Evolutionary conservation across 2,329 filamentous ascomycete species (phyloP).

Genomic region (Onygenales sp.): DNA sequence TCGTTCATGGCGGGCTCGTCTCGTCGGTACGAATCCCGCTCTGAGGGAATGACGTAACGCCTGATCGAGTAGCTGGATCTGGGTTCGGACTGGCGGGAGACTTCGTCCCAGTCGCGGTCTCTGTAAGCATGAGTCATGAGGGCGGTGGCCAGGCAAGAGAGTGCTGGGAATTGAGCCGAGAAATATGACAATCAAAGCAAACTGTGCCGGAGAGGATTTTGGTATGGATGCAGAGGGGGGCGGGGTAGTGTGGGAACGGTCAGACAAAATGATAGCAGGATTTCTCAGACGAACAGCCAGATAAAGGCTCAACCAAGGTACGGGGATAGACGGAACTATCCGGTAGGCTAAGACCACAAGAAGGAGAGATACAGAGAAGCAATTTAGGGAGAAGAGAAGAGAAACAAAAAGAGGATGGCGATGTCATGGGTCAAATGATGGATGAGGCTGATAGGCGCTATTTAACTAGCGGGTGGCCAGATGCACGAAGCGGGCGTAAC

Average conservation of each 20-base stretch:
- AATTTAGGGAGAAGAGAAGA: background rate
- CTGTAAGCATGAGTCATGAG: slow-evolving; percentile 29
- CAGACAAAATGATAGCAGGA: background rate
- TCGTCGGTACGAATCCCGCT: slow-evolving; percentile 24
- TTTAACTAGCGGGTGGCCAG: background rate
- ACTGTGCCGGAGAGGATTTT: background rate
- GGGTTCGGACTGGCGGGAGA: slow-evolving; percentile 29
- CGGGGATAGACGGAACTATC: background rate
- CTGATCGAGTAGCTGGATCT: slow-evolving; percentile 47
- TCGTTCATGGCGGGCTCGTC: slow-evolving; percentile 25
- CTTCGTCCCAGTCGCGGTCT: slow-evolving; percentile 35
- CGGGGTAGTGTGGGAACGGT: background rate
- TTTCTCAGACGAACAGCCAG: background rate
- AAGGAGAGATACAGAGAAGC: background rate
- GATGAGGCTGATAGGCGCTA: background rate
- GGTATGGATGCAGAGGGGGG: background rate
- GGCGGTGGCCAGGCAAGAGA: background rate
- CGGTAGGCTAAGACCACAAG: background rate
- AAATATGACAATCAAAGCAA: background rate
- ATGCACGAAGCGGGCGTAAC: no score
- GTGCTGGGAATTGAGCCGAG: background rate
- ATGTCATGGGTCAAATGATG: background rate
- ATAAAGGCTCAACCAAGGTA: background rate
- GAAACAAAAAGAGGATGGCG: background rate
- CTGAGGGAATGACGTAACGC: slow-evolving; percentile 43